Percentiles rank a stretch among this genome's conserved stretches.
Evolutionary conservation across 441 rosid species (phyloP).

Genomic region (Isatis lusitanica): DNA sequence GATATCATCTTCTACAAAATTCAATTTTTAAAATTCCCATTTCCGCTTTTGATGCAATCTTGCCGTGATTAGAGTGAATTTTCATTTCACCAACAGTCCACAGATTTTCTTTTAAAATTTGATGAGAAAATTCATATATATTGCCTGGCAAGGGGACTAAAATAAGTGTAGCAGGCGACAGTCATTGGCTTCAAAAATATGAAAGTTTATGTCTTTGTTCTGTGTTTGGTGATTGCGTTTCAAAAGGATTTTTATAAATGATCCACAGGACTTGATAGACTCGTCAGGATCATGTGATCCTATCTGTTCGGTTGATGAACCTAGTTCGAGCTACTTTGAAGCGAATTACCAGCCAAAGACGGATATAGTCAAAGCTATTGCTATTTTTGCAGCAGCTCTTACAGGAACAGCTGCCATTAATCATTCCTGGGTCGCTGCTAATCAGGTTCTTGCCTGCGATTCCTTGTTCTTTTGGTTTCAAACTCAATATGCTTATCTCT

Average conservation of each 20-base stretch:
- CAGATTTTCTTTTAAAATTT: not conserved
- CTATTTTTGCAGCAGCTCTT: conserved; percentile 67
- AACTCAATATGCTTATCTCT: not conserved
- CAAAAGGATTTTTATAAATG: not conserved
- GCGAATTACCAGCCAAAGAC: conserved; percentile 79
- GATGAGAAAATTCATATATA: not conserved
- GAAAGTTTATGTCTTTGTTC: not conserved
- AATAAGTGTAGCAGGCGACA: not conserved
- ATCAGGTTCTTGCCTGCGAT: conserved; percentile 52
- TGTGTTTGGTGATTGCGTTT: not conserved
- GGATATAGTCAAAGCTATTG: conserved; percentile 72
- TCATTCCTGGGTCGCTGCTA: conserved; percentile 94
- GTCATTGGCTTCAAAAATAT: not conserved
- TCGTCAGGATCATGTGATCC: conserved; percentile 77
- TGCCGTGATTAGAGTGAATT: not conserved
- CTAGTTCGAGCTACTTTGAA: conserved; percentile 70
- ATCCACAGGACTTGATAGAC: conserved; percentile 57
- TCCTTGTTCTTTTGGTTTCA: not conserved
- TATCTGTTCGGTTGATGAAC: conserved; percentile 81
- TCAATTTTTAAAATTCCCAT: conserved; percentile 23
- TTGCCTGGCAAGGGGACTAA: not conserved
- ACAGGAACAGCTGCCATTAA: conserved; percentile 82
- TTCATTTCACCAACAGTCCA: not conserved
- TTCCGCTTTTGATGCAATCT: conserved; percentile 6
- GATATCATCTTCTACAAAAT: not conserved